Evolutionary conservation across 2,329 filamentous ascomycete species (phyloP), one percentile per base, ranked within the genome.

Genomic region (Grosmannia serpens): DNA sequence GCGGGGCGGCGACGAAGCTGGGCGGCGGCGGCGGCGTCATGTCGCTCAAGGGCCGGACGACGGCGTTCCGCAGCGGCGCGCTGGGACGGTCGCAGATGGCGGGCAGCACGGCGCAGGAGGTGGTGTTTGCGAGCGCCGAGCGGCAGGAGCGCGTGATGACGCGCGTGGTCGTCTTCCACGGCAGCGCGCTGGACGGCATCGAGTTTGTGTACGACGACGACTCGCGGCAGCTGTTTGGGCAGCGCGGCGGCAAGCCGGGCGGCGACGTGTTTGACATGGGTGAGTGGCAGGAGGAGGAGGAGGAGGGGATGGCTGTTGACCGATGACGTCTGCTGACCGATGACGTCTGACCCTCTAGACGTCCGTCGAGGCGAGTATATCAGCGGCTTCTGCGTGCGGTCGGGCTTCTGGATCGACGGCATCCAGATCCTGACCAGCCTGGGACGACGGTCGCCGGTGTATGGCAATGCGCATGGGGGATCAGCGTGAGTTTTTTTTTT

Each of bases 191-290:
- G 15, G 87, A 95, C 69, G 94, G 94, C 0, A 71, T 99, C 24
- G 92, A 97, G 70, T 97, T 99, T 71, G 78, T 88, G 60, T 97
- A 96, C 68, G 92, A 97, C 67, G 91, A 97, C 70, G 80, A 82
- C 20, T 87, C 88, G 1, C 87, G 79, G 58, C 90, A 96, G 68
- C 71, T 96, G 4, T 95, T 99, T 75, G 94, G 94, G 47, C 91
- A 89, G 67, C 78, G 81, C 58, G 87, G 87, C 15, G 88, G 86
- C 9, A 86, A 86, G 62, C 73, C 79, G 27, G 84, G 83, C 3
- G 86, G 86, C 1, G 85, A 87, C 66, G 81, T 84, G 52, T 95
- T 96, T 73, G 79, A 87, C 20, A 78, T 97, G 65, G 85, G 88
- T 89, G 74, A 72, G 84, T n/a, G n/a, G n/a, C n/a, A n/a, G n/a